Evolutionary conservation across 2,329 filamentous ascomycete genomes (phyloP), one percentile per base, ranked within the genome.

Genomic region (Aspergillus fischeri): DNA sequence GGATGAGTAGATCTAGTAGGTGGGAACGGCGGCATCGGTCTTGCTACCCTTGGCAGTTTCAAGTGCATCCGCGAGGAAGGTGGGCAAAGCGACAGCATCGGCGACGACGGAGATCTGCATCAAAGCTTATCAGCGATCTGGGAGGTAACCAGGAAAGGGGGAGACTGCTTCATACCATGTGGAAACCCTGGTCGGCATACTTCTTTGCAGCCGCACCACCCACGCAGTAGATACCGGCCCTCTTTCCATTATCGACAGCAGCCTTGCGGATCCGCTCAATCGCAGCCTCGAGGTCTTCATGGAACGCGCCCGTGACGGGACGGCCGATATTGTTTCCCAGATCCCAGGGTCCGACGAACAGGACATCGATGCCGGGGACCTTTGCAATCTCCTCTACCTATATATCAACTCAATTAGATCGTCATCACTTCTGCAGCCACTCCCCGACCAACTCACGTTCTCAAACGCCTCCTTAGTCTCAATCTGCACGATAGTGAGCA

Each of bases 311-410:
- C 2, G 80, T 58, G 14, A 83, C 80, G 0, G 81, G 80, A 54
- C 80, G 75, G 3, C 81, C 82, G 51, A 84, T 83, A 53, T 81
- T 83, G 64, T 84, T 85, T 24, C 83, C 82, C 0, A 84, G 70
- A 69, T 84, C 82, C 68, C 80, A 83, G 2, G 81, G 82, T 0
- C 82, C 81, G 53, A 83, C 76, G 27, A 84, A 75, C 4, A 84
- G 68, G 25, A 80, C 78, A 57, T 83, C 81, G 7, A 83, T 77
- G 1, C 81, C 81, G 1, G 77, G 76, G 3, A 83, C 73, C 9
- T 77, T 76, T 10, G 81, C 81, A 54, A 83, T 83, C 53, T 78
- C 79, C 27, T 77, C 73, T 17, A 79, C 74, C 70, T 75, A 59
- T 44, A 14, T 41, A 32, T 44, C 17, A 32, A 24, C 6, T 24